Conservation (phyloP, 2,329 filamentous ascomycete genomes). For the Fusarium udum region DNA sequence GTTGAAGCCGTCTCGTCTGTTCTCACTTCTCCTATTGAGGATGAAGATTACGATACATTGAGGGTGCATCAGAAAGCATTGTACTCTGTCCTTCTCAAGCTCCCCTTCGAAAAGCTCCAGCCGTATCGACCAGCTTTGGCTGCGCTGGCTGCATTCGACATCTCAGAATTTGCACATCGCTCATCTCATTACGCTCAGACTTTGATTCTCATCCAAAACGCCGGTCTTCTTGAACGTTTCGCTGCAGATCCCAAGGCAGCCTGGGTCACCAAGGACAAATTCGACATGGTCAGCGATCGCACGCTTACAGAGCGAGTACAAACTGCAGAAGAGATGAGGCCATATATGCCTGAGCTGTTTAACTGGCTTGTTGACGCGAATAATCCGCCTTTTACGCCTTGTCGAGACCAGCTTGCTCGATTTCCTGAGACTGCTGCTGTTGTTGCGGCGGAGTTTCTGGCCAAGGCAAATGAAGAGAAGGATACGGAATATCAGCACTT, state of each 20-base stretch:
- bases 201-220: not conserved
- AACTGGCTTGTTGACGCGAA: not conserved
- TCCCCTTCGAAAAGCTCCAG: not conserved
- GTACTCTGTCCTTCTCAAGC: not conserved
- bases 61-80: not conserved
- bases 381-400: not conserved
- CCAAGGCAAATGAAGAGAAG: not conserved
- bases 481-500: not conserved
- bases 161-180: not conserved
- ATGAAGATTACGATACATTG: not conserved
- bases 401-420: not conserved
- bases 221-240: not conserved
- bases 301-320: not conserved
- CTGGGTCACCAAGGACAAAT: not conserved
- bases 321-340: not conserved
- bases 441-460: not conserved
- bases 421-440: not conserved
- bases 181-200: not conserved
- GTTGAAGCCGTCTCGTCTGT: not conserved
- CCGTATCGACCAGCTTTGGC: not conserved
- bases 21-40: not conserved
- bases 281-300: not conserved
- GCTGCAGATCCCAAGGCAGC: not conserved
- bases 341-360: not conserved
- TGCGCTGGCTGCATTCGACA: not conserved